A percentile compares a stretch with the other conserved stretches of the same genome.
phyloP scores from a whole-genome alignment of 2,329 filamentous ascomycete genomes.

The Pleurostoma richardsiae region DNA sequence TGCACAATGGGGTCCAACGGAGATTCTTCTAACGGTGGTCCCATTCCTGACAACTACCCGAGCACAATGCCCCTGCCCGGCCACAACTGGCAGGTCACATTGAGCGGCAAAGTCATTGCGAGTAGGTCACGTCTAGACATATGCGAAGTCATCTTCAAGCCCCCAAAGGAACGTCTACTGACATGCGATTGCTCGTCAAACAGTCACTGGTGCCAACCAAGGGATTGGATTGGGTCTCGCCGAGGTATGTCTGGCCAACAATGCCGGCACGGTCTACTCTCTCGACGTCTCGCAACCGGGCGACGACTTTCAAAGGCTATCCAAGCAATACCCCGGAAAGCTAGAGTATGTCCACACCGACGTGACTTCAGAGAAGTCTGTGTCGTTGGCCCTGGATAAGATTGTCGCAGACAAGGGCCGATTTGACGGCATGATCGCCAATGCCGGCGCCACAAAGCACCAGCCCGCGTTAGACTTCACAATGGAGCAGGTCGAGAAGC shows the following conservation, averaged over 20 bases:
- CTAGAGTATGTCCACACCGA: constrained; percentile 40
- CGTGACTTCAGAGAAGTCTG: constrained; percentile 34
- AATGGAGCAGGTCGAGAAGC: constrained; percentile 27
- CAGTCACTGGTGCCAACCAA: constrained; percentile 27
- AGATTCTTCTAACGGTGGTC: too few relatives aligned
- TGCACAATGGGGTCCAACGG: too few relatives aligned
- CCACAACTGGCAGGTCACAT: constrained; percentile 27
- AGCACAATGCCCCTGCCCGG: constrained; percentile 22
- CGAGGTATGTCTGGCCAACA: constrained; percentile 10
- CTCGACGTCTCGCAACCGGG: constrained; percentile 31
- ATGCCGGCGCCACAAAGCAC: constrained; percentile 38
- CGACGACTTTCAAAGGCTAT: constrained; percentile 28
- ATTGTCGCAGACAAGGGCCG: constrained; percentile 30
- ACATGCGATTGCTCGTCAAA: constrained; percentile 35
- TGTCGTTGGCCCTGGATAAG: constrained; percentile 32
- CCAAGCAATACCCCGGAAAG: constrained; percentile 32
- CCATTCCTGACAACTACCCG: too few relatives aligned
- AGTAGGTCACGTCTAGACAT: constrained; percentile 28
- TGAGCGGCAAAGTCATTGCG: constrained; percentile 31
- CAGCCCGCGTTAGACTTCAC: constrained; percentile 37
- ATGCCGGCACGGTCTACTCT: constrained; percentile 31
- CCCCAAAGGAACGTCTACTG: constrained; percentile 6
- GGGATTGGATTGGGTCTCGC: constrained; percentile 18
- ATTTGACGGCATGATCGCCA: constrained; percentile 34
- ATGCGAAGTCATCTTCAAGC: not conserved